Percentiles rank a stretch among this genome's conserved stretches.
These are phyloP conservation scores for Aureobasidium sp. DNA, from an alignment of 2,329 filamentous ascomycete genomes.

Conservation along the genomic window DNA sequence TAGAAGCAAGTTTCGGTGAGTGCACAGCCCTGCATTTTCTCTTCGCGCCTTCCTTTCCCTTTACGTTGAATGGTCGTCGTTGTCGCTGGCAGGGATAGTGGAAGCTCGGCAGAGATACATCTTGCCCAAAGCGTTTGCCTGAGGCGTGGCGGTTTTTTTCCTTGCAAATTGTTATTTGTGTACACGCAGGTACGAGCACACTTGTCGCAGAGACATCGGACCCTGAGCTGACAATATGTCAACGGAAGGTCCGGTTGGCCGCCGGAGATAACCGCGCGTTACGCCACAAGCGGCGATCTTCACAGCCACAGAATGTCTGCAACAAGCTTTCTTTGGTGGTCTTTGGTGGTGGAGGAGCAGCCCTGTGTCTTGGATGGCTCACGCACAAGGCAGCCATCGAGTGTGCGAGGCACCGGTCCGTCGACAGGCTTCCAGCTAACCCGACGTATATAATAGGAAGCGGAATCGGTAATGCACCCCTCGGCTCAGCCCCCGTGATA, in stretches of 20 bases:
- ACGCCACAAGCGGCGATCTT: conserved; percentile 1
- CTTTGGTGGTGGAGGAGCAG: not conserved
- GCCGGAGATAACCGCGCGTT: not conserved
- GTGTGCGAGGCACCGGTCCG: not conserved
- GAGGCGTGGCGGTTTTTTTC: conserved; percentile 2
- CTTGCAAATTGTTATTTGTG: not conserved
- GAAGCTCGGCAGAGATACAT: not conserved
- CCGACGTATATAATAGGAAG: conserved; percentile 9
- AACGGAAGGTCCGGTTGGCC: not conserved
- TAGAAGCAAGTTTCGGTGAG: not conserved
- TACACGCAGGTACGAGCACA: not conserved
- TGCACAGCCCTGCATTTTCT: not conserved
- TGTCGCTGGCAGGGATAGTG: not conserved
- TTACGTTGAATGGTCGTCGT: not conserved
- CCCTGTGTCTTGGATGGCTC: not conserved
- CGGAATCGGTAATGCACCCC: conserved; percentile 6
- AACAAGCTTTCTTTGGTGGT: conserved; percentile 9
- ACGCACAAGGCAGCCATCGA: conserved; percentile 6
- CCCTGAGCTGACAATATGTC: not conserved
- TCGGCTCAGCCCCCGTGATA: conserved; percentile 13
- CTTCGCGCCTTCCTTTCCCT: not conserved
- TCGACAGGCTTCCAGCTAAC: conserved; percentile 7
- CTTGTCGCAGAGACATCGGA: not conserved
- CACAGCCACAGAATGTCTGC: conserved; percentile 1
- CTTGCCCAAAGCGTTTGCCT: not conserved